Evolutionary conservation across 257 asterid species (phyloP).

Genomic region (Petunia axillaris): DNA sequence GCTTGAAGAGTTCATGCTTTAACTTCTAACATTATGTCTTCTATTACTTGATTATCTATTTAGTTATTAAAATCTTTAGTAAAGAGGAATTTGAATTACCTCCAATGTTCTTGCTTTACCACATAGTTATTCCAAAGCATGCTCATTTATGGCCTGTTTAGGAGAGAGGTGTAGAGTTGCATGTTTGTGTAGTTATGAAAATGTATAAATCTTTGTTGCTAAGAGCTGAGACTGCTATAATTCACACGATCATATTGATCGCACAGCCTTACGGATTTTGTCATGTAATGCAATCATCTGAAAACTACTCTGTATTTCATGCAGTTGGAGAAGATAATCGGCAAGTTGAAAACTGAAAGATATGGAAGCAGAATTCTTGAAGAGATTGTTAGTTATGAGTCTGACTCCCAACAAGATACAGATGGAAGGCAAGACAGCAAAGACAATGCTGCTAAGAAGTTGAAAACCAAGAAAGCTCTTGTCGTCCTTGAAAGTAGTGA

Average conservation of each 20-base stretch:
- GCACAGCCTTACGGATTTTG: neutral
- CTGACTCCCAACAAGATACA: conserved; percentile 41
- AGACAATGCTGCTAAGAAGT: conserved; percentile 52
- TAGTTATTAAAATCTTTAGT: neutral
- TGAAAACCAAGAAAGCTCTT: conserved; percentile 48
- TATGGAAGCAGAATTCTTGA: conserved; percentile 71
- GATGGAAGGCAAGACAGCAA: conserved; percentile 34
- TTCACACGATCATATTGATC: neutral
- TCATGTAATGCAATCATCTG: conserved; percentile 17
- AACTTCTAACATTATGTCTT: neutral
- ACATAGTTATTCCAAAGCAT: neutral
- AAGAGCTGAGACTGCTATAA: conserved; percentile 5
- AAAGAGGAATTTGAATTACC: conserved; percentile 8
- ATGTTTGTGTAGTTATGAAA: conserved; percentile 3
- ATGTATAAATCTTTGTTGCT: neutral
- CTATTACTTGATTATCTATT: neutral
- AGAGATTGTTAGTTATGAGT: conserved; percentile 48
- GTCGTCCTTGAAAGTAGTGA: conserved; percentile 78
- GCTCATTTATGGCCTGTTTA: neutral
- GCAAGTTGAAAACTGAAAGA: conserved; percentile 82
- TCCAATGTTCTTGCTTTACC: neutral
- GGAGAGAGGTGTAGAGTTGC: neutral
- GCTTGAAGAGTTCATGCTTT: conserved; percentile 14
- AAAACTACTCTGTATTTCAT: neutral
- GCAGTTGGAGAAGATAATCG: conserved; percentile 90